phyloP scores from a whole-genome alignment of 2,329 filamentous ascomycete genomes.

The Cytospora piceicola region DNA sequence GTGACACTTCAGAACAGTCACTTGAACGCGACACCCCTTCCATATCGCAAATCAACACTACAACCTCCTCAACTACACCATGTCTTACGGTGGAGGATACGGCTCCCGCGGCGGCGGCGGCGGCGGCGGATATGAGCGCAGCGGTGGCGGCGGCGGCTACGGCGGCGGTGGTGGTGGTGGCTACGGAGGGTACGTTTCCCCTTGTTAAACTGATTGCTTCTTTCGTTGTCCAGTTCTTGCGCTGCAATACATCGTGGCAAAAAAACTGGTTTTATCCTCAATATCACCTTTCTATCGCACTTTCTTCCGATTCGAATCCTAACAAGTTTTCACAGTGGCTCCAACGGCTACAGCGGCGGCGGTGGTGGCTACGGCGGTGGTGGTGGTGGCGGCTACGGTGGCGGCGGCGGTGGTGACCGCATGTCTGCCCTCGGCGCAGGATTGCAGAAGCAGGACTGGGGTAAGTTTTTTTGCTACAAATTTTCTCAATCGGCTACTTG shows the following conservation, averaged over 20 bases:
- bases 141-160: slow-evolving; percentile 55
- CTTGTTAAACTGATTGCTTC: slow-evolving; percentile 23
- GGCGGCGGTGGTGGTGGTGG: slow-evolving; percentile 47
- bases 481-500: background rate
- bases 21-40: slow-evolving; percentile 23
- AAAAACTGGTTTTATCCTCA: background rate
- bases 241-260: background rate
- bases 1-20: slow-evolving; percentile 15
- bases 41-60: slow-evolving; percentile 7
- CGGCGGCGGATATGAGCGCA: slow-evolving; percentile 40
- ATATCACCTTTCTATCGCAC: background rate
- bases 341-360: slow-evolving; percentile 55
- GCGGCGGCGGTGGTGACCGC: slow-evolving; percentile 80
- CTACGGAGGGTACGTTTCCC: slow-evolving; percentile 40
- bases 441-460: slow-evolving; percentile 87
- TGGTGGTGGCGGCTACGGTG: slow-evolving; percentile 43
- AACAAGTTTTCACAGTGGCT: slow-evolving; percentile 46
- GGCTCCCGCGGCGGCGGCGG: slow-evolving; percentile 49
- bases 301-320: slow-evolving; percentile 39
- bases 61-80: slow-evolving; percentile 36
- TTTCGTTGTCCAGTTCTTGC: background rate
- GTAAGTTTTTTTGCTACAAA: slow-evolving; percentile 57
- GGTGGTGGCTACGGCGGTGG: slow-evolving; percentile 44
- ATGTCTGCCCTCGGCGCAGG: slow-evolving; percentile 91
- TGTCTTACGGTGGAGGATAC: slow-evolving; percentile 52